These are phyloP conservation scores for Flaveria bidentis DNA, from an alignment of 129 eudicot genomes.

Conservation along the genomic window DNA sequence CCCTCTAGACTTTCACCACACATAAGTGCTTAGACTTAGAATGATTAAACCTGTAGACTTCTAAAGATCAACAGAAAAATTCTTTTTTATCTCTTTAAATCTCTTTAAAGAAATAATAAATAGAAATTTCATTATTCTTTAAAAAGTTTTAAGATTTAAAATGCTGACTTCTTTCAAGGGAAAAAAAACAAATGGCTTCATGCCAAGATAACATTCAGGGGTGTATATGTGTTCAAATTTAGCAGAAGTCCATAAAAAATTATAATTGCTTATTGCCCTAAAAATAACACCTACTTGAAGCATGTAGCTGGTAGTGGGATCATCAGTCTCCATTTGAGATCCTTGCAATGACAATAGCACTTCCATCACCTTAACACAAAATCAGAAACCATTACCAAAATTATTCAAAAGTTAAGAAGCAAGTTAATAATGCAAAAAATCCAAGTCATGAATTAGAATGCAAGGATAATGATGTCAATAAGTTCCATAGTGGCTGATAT, in stretches of 20 bases:
- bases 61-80: background rate
- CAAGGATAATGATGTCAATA: background rate
- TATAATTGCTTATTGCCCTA: no score
- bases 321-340: slow-evolving; percentile 94
- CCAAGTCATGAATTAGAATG: background rate
- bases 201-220: background rate
- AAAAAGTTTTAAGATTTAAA: background rate
- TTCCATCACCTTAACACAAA: slow-evolving; percentile 81
- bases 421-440: background rate
- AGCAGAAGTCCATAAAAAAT: background rate
- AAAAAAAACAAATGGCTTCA: background rate
- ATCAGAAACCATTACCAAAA: slow-evolving; percentile 6
- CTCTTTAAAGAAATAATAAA: background rate
- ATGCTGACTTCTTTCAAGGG: background rate
- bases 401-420: background rate
- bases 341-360: slow-evolving; percentile 99
- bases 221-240: background rate
- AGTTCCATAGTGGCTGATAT: background rate
- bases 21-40: background rate
- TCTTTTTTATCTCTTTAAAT: background rate
- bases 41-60: background rate
- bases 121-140: background rate
- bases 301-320: slow-evolving; percentile 99
- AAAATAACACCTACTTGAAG: slow-evolving; percentile 65
- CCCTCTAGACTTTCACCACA: background rate